Conservation (phyloP, 75 land plant genomes). For the Cupressus sempervirens region DNA sequence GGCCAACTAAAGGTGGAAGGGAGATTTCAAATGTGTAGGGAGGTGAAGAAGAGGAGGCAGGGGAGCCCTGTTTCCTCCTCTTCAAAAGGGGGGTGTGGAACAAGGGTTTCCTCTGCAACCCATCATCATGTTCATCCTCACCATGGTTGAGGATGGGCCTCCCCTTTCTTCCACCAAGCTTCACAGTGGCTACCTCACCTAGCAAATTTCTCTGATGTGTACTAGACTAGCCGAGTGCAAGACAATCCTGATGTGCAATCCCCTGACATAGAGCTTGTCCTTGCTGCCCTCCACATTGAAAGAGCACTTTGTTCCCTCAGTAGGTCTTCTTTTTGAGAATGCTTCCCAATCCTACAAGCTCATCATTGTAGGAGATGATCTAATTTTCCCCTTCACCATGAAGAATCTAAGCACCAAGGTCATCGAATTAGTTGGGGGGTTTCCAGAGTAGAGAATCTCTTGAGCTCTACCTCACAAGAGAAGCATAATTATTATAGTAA, state of each 20-base stretch:
- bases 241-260: slow-evolving; percentile 53
- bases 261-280: slow-evolving; percentile 27
- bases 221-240: slow-evolving; percentile 49
- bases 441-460: slow-evolving; percentile 45
- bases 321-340: slow-evolving; percentile 37
- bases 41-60: slow-evolving; percentile 25
- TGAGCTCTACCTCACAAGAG: slow-evolving; percentile 45
- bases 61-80: slow-evolving; percentile 58
- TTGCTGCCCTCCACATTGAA: slow-evolving; percentile 51
- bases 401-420: slow-evolving; percentile 69
- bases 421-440: slow-evolving; percentile 53
- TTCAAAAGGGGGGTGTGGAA: slow-evolving; percentile 26
- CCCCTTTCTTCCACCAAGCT: slow-evolving; percentile 44
- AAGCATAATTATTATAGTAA: background rate
- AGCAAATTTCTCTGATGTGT: slow-evolving; percentile 68
- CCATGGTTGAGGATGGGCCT: slow-evolving; percentile 46
- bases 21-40: slow-evolving; percentile 21
- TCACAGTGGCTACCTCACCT: slow-evolving; percentile 74
- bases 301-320: slow-evolving; percentile 71
- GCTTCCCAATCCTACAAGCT: slow-evolving; percentile 30
- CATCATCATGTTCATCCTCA: slow-evolving; percentile 14
- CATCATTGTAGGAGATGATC: slow-evolving; percentile 68
- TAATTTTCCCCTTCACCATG: slow-evolving; percentile 80
- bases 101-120: slow-evolving; percentile 46
- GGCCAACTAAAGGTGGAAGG: background rate